Evolutionary conservation across 2,329 filamentous ascomycete species (phyloP).

Genomic region (Ampelomyces quisqualis): DNA sequence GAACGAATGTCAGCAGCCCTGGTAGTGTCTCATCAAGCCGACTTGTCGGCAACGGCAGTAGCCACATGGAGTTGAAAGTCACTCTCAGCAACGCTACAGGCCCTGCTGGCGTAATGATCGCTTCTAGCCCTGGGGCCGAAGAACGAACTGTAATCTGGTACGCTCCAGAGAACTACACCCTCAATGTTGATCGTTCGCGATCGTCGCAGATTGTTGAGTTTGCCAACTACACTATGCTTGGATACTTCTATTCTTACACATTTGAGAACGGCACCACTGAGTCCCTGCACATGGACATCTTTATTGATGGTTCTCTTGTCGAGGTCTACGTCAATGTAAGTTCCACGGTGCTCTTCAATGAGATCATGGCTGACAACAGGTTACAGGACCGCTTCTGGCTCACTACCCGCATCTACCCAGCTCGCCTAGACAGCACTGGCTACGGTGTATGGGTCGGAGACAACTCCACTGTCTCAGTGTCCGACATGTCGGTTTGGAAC

Average conservation of each 20-base stretch:
- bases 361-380: slow-evolving; percentile 6
- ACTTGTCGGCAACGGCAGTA: slow-evolving; percentile 31
- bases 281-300: slow-evolving; percentile 48
- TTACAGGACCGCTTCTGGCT: slow-evolving; percentile 42
- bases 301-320: slow-evolving; percentile 51
- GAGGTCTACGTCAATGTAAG: slow-evolving; percentile 51
- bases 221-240: slow-evolving; percentile 47
- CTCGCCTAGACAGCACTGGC: slow-evolving; percentile 46
- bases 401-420: slow-evolving; percentile 51
- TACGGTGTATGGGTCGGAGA: slow-evolving; percentile 47
- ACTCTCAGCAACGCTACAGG: slow-evolving; percentile 44
- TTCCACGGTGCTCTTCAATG: neutral
- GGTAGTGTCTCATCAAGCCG: slow-evolving; percentile 23
- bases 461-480: slow-evolving; percentile 41
- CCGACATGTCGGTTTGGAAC: slow-evolving; percentile 44
- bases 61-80: slow-evolving; percentile 47
- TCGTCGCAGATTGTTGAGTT: slow-evolving; percentile 48
- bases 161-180: slow-evolving; percentile 48
- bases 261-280: slow-evolving; percentile 41
- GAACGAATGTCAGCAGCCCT: slow-evolving; percentile 22
- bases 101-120: slow-evolving; percentile 47
- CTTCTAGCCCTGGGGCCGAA: slow-evolving; percentile 45
- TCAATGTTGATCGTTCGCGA: slow-evolving; percentile 49
- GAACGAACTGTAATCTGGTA: slow-evolving; percentile 52
- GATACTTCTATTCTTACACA: slow-evolving; percentile 51